Percentiles rank a stretch among this genome's conserved stretches.
phyloP scores from a whole-genome alignment of 2,329 filamentous ascomycete genomes.

The Fusarium sp. region DNA sequence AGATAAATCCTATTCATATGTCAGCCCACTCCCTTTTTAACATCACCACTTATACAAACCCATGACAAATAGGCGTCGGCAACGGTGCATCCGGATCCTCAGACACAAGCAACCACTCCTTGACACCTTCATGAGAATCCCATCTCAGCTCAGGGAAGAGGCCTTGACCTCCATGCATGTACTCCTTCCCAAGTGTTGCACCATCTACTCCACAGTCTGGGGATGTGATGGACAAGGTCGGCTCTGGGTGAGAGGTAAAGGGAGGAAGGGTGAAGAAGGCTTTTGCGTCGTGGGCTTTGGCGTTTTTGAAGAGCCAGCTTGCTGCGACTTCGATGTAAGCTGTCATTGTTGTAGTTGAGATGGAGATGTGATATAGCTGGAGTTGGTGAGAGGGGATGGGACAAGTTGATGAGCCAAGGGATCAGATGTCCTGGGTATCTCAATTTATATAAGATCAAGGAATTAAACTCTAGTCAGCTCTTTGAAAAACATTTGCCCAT shows the following conservation, averaged over 20 bases:
- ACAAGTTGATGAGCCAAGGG: not conserved
- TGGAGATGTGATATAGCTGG: not conserved
- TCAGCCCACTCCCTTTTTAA: not conserved
- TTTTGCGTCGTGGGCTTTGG: conserved; percentile 54
- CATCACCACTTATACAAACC: conserved; percentile 46
- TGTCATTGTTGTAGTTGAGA: conserved; percentile 30
- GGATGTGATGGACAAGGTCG: conserved; percentile 54
- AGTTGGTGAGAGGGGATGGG: not conserved
- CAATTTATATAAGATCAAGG: not conserved
- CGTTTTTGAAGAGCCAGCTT: conserved; percentile 56
- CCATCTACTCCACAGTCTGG: conserved; percentile 55
- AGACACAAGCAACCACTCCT: conserved; percentile 60
- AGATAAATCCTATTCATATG: conserved; percentile 37
- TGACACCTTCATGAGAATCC: conserved; percentile 51
- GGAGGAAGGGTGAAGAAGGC: conserved; percentile 53
- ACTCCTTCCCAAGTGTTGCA: conserved; percentile 51
- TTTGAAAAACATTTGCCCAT: not conserved
- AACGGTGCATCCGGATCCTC: conserved; percentile 63
- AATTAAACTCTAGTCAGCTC: not conserved
- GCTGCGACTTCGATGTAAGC: conserved; percentile 51
- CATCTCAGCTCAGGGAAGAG: conserved; percentile 57
- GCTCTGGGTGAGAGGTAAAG: conserved; percentile 49
- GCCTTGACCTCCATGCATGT: conserved; percentile 54
- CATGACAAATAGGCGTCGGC: conserved; percentile 59
- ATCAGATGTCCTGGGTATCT: not conserved